Evolutionary conservation across 2,329 filamentous ascomycete genomes (phyloP).

Genomic region (Diaporthe eres): DNA sequence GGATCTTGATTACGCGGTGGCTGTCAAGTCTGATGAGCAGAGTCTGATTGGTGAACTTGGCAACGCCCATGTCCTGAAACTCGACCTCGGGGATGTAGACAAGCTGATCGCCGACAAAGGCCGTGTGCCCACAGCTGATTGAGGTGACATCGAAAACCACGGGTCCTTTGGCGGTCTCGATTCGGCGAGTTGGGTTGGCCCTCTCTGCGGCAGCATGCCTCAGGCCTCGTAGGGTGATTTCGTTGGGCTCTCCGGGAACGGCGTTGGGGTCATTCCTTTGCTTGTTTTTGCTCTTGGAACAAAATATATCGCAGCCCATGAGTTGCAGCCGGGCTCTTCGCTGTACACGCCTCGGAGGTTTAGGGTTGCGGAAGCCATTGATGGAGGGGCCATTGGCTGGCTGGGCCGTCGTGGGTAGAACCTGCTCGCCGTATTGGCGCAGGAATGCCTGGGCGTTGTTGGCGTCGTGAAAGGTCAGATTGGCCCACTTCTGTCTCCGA

Average conservation of each 20-base stretch:
- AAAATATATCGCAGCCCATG: slow-evolving; percentile 49
- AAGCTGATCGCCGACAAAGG: slow-evolving; percentile 55
- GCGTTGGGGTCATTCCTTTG: not conserved
- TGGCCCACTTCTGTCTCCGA: slow-evolving; percentile 51
- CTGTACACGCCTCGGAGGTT: slow-evolving; percentile 25
- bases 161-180: slow-evolving; percentile 30
- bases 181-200: slow-evolving; percentile 13
- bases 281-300: slow-evolving; percentile 44
- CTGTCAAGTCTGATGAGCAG: slow-evolving; percentile 56
- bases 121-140: slow-evolving; percentile 60
- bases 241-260: slow-evolving; percentile 22
- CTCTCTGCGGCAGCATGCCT: slow-evolving; percentile 43
- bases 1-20: slow-evolving; percentile 59
- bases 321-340: slow-evolving; percentile 48
- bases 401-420: not conserved
- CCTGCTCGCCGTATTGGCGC: slow-evolving; percentile 47
- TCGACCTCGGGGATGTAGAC: slow-evolving; percentile 60
- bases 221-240: slow-evolving; percentile 44
- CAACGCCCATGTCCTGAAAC: slow-evolving; percentile 52
- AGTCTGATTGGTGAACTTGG: slow-evolving; percentile 58
- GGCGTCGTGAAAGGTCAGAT: slow-evolving; percentile 58
- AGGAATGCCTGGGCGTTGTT: slow-evolving; percentile 61
- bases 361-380: not conserved
- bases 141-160: slow-evolving; percentile 34
- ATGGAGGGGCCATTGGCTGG: not conserved